Conservation (phyloP, 768 basidiomycete species). For the Pleurotus tuber-regium region DNA sequence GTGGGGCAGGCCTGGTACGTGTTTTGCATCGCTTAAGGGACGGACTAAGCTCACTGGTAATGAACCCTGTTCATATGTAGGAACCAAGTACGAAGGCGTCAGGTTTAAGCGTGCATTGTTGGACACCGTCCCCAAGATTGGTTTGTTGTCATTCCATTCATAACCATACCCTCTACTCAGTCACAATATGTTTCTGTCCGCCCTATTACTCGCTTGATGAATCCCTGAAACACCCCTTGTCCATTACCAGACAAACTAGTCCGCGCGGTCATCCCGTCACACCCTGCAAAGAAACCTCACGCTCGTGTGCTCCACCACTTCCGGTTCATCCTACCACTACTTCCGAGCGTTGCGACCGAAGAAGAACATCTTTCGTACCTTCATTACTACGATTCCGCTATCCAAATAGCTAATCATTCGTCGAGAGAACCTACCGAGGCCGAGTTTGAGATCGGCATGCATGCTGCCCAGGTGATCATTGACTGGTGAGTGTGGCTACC, state of each 20-base stretch:
- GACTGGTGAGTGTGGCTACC: slow-evolving; percentile 46
- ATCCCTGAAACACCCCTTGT: neutral
- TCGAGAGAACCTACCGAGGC: slow-evolving; percentile 58
- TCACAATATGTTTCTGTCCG: slow-evolving; percentile 3
- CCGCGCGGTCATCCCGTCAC: slow-evolving; percentile 68
- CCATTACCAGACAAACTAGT: slow-evolving; percentile 56
- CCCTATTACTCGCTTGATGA: neutral
- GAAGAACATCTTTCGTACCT: slow-evolving; percentile 65
- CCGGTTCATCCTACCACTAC: slow-evolving; percentile 70
- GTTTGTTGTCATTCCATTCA: slow-evolving; percentile 34
- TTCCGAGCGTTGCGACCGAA: slow-evolving; percentile 35
- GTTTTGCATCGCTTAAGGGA: neutral
- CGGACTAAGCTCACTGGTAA: neutral
- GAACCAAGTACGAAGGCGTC: slow-evolving; percentile 56
- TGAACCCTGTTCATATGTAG: slow-evolving; percentile 25
- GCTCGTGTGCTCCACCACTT: slow-evolving; percentile 79
- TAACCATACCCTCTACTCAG: slow-evolving; percentile 12
- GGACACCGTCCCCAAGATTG: slow-evolving; percentile 67
- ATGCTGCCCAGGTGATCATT: slow-evolving; percentile 59
- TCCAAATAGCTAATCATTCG: slow-evolving; percentile 68
- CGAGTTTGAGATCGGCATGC: slow-evolving; percentile 64
- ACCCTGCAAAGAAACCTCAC: slow-evolving; percentile 69
- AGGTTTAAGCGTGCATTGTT: slow-evolving; percentile 69
- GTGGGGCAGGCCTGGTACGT: slow-evolving; percentile 70
- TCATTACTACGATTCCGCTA: slow-evolving; percentile 75